Percentiles rank a stretch among this genome's conserved stretches.
These are phyloP conservation scores for Cytospora piceicola DNA, from an alignment of 2,329 filamentous ascomycete genomes.

Conservation along the genomic window DNA sequence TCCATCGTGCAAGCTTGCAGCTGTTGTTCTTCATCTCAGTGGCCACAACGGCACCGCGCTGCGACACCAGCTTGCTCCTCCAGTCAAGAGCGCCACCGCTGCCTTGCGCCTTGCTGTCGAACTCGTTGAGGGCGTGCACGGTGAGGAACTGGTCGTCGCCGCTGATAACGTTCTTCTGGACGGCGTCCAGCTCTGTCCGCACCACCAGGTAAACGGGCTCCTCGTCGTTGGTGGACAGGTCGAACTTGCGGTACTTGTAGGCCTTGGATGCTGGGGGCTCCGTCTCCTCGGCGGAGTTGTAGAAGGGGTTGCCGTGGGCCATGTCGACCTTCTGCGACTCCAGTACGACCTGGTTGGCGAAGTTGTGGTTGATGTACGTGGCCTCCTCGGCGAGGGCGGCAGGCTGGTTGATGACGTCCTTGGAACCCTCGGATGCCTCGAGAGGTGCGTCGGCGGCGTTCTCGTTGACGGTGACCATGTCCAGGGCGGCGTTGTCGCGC, in stretches of 20 bases:
- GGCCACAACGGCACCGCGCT: constrained; percentile 94
- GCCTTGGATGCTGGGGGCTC: constrained; percentile 94
- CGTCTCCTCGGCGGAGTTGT: constrained; percentile 89
- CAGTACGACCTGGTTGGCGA: constrained; percentile 90
- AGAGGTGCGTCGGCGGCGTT: constrained; percentile 95
- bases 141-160: constrained; percentile 90
- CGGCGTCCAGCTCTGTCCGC: constrained; percentile 91
- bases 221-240: constrained; percentile 92
- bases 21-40: constrained; percentile 99
- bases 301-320: constrained; percentile 92
- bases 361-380: constrained; percentile 99
- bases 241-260: constrained; percentile 98
- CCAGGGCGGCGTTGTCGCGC: constrained; percentile 89
- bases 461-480: constrained; percentile 99
- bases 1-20: constrained; percentile 98
- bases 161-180: constrained; percentile 91
- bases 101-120: constrained; percentile 96
- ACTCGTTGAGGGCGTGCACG: constrained; percentile 97
- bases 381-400: constrained; percentile 90
- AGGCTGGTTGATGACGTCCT: constrained; percentile 95
- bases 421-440: constrained; percentile 87
- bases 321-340: constrained; percentile 88
- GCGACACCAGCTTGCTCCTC: constrained; percentile 90
- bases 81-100: constrained; percentile 95
- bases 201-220: constrained; percentile 92